Percentiles rank a stretch among this genome's conserved stretches.
Conservation (phyloP, 768 basidiomycete genomes). For the Suillus subaureus region DNA sequence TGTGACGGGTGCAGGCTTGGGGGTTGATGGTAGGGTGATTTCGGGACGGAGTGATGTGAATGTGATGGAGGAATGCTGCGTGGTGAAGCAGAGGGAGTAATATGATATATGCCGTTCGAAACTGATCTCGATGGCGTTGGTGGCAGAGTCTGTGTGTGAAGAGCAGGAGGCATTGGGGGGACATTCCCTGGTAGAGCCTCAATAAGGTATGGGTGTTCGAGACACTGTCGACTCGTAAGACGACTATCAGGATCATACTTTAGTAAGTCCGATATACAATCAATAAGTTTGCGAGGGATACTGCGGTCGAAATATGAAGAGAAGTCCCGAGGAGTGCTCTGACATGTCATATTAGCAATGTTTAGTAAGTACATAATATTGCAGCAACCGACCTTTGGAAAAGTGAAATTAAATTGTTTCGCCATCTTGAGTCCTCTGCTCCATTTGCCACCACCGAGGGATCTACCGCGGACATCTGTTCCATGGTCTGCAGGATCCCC, state of each 20-base stretch:
- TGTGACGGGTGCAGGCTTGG: slow-evolving; percentile 40
- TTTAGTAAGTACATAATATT: slow-evolving; percentile 1
- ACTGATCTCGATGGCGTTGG: slow-evolving; percentile 39
- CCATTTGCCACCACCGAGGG: slow-evolving; percentile 90
- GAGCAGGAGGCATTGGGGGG: slow-evolving; percentile 60
- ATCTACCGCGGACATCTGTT: slow-evolving; percentile 63
- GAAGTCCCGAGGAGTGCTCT: slow-evolving; percentile 70
- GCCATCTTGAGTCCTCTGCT: slow-evolving; percentile 84
- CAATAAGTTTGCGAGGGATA: slow-evolving; percentile 79
- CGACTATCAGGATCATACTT: slow-evolving; percentile 90
- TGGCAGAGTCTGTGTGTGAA: slow-evolving; percentile 44
- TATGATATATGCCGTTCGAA: slow-evolving; percentile 38
- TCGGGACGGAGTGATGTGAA: slow-evolving; percentile 45
- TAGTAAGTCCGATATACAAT: slow-evolving; percentile 90
- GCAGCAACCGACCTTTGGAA: slow-evolving; percentile 72
- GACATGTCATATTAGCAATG: slow-evolving; percentile 15
- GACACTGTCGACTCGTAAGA: slow-evolving; percentile 83
- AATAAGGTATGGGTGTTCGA: slow-evolving; percentile 86
- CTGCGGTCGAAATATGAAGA: slow-evolving; percentile 75
- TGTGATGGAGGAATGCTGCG: slow-evolving; percentile 52
- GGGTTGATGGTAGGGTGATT: slow-evolving; percentile 40
- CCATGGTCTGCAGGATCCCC: slow-evolving; percentile 93
- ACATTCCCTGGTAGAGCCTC: slow-evolving; percentile 73
- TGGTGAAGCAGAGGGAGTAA: slow-evolving; percentile 43
- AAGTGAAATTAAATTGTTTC: slow-evolving; percentile 79